A percentile compares a stretch with the other conserved stretches of the same genome.
phyloP scores from a whole-genome alignment of 164 flowering plant species.

The Aristolochia fimbriata region DNA sequence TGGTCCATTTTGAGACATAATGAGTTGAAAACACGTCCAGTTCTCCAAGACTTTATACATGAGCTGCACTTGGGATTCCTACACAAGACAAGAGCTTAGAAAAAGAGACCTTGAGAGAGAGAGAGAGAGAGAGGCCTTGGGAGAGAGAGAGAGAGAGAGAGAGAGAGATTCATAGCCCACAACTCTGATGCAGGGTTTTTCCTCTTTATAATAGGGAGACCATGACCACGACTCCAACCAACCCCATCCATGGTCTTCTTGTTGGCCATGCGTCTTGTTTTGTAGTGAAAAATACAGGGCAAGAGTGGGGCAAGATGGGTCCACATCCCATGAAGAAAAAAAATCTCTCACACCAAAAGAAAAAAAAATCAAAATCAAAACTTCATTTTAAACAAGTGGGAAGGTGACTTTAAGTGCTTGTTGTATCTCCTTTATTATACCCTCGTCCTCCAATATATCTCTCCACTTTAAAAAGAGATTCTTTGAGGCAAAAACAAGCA shows the following conservation, averaged over 20 bases:
- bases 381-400: too few species aligned
- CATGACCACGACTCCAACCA: neutral
- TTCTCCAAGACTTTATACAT: neutral
- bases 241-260: slow-evolving; percentile 5
- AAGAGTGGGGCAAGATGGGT: slow-evolving; percentile 7
- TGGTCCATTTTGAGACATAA: too few species aligned
- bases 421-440: neutral
- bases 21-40: too few species aligned
- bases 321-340: neutral
- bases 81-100: neutral
- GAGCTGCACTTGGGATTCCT: slow-evolving; percentile 4
- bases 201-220: neutral
- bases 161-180: neutral
- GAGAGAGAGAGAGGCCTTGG: neutral
- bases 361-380: neutral
- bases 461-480: slow-evolving; percentile 1
- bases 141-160: too few species aligned
- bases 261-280: slow-evolving; percentile 18
- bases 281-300: slow-evolving; percentile 11
- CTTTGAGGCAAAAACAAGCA: slow-evolving; percentile 3
- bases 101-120: neutral
- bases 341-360: neutral
- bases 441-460: neutral
- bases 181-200: neutral
- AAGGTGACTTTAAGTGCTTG: neutral